Evolutionary conservation across 257 asterid species (phyloP).

Genomic region (Solanum corneliomulleri): DNA sequence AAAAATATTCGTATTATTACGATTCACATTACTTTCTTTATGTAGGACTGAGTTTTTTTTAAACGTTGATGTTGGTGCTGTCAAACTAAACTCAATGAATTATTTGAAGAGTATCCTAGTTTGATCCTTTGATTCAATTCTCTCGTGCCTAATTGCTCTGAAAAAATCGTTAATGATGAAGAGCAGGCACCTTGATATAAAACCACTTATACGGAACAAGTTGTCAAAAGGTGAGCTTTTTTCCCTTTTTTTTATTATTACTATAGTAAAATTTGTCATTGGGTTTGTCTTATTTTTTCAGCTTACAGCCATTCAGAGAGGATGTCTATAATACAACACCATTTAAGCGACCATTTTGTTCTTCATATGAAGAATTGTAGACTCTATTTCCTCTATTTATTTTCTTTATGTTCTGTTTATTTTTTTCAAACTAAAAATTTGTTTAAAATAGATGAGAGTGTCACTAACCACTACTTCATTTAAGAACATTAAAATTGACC

Average conservation of each 20-base stretch:
- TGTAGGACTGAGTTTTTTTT: not conserved
- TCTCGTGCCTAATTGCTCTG: constrained; percentile 86
- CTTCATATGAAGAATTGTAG: constrained; percentile 73
- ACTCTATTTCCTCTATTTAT: constrained; percentile 5
- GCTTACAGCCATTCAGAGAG: constrained; percentile 70
- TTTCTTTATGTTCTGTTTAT: not conserved
- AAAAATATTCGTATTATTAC: not conserved
- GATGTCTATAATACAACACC: constrained; percentile 52
- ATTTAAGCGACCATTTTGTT: constrained; percentile 56
- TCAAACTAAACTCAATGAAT: constrained; percentile 74
- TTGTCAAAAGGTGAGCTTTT: too few species aligned
- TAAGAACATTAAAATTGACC: not conserved
- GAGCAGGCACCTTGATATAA: constrained; percentile 51
- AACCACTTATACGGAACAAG: too few species aligned
- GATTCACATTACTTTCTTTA: too few species aligned
- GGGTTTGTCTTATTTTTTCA: constrained; percentile 9
- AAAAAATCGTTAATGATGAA: constrained; percentile 62
- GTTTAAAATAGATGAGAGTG: not conserved
- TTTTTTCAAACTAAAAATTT: not conserved
- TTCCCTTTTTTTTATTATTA: not conserved
- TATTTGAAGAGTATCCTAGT: constrained; percentile 80
- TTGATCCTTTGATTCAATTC: constrained; percentile 81
- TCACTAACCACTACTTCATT: not conserved
- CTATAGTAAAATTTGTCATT: constrained; percentile 1
- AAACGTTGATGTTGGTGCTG: constrained; percentile 59